Conservation (phyloP, 2,329 filamentous ascomycete species). For the Botryosphaeria dothidea region DNA sequence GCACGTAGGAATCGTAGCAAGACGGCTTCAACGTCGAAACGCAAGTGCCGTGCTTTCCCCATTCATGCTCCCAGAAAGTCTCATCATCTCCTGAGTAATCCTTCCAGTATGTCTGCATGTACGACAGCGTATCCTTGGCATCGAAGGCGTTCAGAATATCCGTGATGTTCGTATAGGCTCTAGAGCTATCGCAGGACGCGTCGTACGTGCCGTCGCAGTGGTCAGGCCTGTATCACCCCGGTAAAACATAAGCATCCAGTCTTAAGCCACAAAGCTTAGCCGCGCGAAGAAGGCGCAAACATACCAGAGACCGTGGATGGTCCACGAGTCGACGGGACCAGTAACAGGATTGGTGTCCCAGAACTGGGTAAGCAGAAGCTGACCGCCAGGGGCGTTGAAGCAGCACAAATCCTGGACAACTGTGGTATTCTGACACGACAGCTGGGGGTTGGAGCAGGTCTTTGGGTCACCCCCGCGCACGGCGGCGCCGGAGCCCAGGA, state of each 20-base stretch:
- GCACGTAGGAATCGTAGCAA: constrained; percentile 62
- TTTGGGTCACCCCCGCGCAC: constrained; percentile 30
- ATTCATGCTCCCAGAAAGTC: constrained; percentile 70
- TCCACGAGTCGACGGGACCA: constrained; percentile 58
- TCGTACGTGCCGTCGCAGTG: constrained; percentile 70
- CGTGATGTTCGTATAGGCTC: constrained; percentile 66
- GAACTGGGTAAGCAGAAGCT: constrained; percentile 74
- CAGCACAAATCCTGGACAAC: constrained; percentile 68
- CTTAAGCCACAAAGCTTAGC: background rate
- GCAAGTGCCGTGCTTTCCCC: constrained; percentile 73
- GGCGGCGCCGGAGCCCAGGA: constrained; percentile 30
- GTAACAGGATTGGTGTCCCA: constrained; percentile 69
- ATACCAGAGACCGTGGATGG: constrained; percentile 69
- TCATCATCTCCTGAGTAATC: constrained; percentile 64
- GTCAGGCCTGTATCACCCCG: constrained; percentile 41
- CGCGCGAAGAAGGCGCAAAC: constrained; percentile 18
- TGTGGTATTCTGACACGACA: constrained; percentile 67
- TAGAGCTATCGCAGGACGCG: constrained; percentile 62
- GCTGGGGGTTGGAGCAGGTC: constrained; percentile 42
- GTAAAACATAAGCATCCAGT: background rate
- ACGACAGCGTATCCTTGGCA: constrained; percentile 58
- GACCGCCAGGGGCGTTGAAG: constrained; percentile 71
- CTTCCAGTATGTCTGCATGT: constrained; percentile 74
- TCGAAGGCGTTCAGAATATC: constrained; percentile 59
- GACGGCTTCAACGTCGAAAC: constrained; percentile 66